A percentile compares a stretch with the other conserved stretches of the same genome.
Evolutionary conservation across 2,329 filamentous ascomycete species (phyloP).

Genomic region (Ascochyta fabae): DNA sequence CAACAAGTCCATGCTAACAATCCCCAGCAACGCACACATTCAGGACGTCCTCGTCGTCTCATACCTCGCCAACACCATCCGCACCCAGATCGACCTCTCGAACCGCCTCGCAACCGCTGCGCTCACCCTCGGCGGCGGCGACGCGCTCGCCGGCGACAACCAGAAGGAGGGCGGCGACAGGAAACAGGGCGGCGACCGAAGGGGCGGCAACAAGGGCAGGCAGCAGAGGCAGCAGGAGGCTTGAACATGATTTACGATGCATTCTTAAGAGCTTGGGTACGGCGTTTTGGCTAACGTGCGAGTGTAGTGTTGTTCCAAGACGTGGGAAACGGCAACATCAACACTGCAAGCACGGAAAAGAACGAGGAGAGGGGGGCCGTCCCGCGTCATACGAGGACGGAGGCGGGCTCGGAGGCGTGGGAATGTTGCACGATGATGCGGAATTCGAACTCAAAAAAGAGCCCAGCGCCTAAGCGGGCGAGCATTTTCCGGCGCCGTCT

Average conservation of each 20-base stretch:
- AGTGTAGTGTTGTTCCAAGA: constrained; percentile 14
- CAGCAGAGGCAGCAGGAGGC: constrained; percentile 44
- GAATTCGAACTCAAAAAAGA: neutral
- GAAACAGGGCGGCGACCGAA: constrained; percentile 39
- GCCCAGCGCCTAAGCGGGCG: neutral
- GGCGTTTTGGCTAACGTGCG: constrained; percentile 29
- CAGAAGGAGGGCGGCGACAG: constrained; percentile 44
- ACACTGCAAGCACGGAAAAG: constrained; percentile 13
- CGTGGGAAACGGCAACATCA: constrained; percentile 10
- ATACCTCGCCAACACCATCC: constrained; percentile 97
- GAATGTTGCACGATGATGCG: constrained; percentile 8
- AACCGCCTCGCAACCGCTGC: constrained; percentile 81
- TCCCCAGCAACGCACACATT: constrained; percentile 88
- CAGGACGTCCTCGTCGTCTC: constrained; percentile 98
- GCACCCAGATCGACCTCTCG: constrained; percentile 97
- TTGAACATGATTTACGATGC: constrained; percentile 31
- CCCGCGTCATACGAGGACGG: constrained; percentile 1
- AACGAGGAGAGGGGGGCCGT: neutral
- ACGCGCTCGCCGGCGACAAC: constrained; percentile 45
- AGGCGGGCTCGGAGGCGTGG: constrained; percentile 4
- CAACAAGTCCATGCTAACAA: constrained; percentile 34
- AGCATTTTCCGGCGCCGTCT: constrained; percentile 12
- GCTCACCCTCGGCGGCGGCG: constrained; percentile 55
- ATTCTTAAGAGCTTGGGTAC: constrained; percentile 27
- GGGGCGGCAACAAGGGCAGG: constrained; percentile 42